phyloP scores from a whole-genome alignment of 306 rosid species.

The Prunus mongolica region DNA sequence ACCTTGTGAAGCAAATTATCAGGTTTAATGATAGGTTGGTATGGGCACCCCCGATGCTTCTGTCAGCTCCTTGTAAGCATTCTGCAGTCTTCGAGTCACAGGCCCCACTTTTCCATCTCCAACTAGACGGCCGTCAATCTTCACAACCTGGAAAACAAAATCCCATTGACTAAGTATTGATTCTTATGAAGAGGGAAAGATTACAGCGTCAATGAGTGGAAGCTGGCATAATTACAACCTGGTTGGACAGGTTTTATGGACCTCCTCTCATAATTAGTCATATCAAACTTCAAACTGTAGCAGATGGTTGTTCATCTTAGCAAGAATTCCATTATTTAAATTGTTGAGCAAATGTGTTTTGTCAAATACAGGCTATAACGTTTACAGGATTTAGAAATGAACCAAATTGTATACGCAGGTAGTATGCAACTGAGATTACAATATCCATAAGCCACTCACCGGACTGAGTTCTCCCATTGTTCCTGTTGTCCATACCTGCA shows the following conservation, averaged over 20 bases:
- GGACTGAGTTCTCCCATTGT: conserved; percentile 94
- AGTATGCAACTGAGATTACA: conserved; percentile 3
- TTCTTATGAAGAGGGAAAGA: neutral
- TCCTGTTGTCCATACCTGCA: conserved; percentile 90
- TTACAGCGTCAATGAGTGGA: neutral
- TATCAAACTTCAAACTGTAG: no score
- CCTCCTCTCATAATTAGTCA: no score
- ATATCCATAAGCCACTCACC: conserved; percentile 35
- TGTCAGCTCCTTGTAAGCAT: conserved; percentile 64
- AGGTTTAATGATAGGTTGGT: conserved; percentile 9
- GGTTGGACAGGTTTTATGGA: neutral
- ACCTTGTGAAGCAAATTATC: neutral
- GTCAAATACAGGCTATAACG: neutral
- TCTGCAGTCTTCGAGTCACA: conserved; percentile 62
- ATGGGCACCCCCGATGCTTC: conserved; percentile 51
- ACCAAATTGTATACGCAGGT: neutral
- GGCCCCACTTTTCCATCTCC: conserved; percentile 80
- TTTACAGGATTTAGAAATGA: neutral
- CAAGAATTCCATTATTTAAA: no score
- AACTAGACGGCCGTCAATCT: conserved; percentile 82
- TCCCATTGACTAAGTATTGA: neutral
- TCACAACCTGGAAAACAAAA: conserved; percentile 57
- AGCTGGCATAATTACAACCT: neutral
- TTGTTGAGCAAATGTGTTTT: no score
- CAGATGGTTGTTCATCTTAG: no score